Percentiles rank a stretch among this genome's conserved stretches.
phyloP scores from a whole-genome alignment of 2,329 filamentous ascomycete genomes.

The Fusarium vanettenii region DNA sequence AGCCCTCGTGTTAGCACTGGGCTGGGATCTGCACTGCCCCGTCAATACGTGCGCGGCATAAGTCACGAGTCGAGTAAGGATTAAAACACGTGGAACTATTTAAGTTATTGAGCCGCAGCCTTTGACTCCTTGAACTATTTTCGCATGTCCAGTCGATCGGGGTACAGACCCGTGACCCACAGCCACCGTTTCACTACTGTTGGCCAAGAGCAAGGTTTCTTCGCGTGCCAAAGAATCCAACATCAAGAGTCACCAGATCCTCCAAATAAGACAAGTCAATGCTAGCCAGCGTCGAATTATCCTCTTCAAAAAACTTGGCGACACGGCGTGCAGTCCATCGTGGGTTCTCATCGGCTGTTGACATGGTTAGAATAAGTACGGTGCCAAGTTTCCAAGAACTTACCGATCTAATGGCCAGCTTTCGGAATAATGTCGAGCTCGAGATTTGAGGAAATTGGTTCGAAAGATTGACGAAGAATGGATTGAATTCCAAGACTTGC shows the following conservation, averaged over 20 bases:
- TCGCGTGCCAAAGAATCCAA: neutral
- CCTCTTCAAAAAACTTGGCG: constrained; percentile 27
- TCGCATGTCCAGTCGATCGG: neutral
- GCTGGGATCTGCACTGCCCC: neutral
- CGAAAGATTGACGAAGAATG: constrained; percentile 1
- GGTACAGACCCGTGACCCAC: neutral
- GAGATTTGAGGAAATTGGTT: constrained; percentile 17
- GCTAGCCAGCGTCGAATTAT: neutral
- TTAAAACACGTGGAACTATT: neutral
- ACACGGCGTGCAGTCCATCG: constrained; percentile 36
- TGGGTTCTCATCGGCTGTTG: constrained; percentile 40
- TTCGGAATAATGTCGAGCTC: constrained; percentile 41
- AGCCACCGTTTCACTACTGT: neutral
- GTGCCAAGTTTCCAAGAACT: neutral
- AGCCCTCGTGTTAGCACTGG: neutral
- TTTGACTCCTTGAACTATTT: neutral
- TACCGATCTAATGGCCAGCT: constrained; percentile 44
- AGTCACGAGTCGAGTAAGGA: neutral
- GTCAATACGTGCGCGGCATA: neutral
- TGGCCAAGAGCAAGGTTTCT: neutral
- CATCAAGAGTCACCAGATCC: constrained; percentile 27
- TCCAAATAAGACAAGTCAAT: constrained; percentile 33
- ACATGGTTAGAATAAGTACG: neutral
- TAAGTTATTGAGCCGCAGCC: neutral
- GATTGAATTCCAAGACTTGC: constrained; percentile 37